Base-by-base conservation (phyloP, 768 basidiomycete species). In the Panaeolus cyanescens region DNA sequence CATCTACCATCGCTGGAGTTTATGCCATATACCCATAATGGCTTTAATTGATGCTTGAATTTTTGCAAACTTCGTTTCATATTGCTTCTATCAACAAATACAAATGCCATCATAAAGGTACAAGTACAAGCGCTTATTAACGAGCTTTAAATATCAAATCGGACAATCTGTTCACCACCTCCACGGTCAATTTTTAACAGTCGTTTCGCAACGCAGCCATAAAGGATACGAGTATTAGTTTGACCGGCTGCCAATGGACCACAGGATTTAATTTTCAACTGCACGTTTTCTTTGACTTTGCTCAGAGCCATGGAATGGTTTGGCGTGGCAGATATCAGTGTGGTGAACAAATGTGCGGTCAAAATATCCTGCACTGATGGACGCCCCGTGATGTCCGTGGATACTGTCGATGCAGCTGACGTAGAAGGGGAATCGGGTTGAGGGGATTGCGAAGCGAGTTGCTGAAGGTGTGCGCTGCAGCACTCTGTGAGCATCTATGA, bases 121-220 rank as follows among this genome's bases (percentile, higher is more conserved):
- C 22, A 25, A 13, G 1, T 30, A 30, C 45, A 50, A 28, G 30
- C 30, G 25, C 12, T 7, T 50, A 50, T 50, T 13, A 50, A 1
- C 6, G 9, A 50, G 30, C n/a, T 12, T 69, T 63, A 87, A 45
- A 84, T 66, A 70, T 91, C 87, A 70, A 92, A 93, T 63, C 83
- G 84, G 25, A 93, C 90, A 6, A 86, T 78, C 70, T 93, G 91
- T 69, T 91, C 90, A 32, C 90, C 82, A 4, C 85, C 83, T 19
- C 89, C 85, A 40, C 92, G 79, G 56, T 93, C 91, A 64, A 93
- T 91, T 73, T 85, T 89, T 62, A 93, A 70, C 56, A 93, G 74
- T 62, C 89, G 80, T 75, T 93, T 93, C 15, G 89, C 92, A n/a
- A 93, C 89, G 68, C 91, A 92, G 1, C 80, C 85, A 67, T 91